Conservation (phyloP, 2,329 filamentous ascomycete genomes). For the Calycina herbarum region DNA sequence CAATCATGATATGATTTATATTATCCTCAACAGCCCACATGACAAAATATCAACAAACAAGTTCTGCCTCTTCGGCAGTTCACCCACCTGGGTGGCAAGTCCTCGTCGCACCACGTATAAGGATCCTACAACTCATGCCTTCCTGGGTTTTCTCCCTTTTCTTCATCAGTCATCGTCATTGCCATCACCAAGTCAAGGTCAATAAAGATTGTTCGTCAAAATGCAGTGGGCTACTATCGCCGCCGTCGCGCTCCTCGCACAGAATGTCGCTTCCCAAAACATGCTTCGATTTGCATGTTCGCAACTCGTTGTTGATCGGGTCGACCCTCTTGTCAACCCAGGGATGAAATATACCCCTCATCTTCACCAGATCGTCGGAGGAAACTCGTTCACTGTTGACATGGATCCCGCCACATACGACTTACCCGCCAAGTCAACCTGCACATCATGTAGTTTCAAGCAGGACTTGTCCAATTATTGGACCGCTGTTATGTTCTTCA, state of each 20-base stretch:
- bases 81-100: neutral
- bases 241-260: conserved; percentile 37
- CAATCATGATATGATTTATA: conserved; percentile 9
- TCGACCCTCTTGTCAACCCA: conserved; percentile 28
- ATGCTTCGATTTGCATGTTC: conserved; percentile 30
- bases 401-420: conserved; percentile 24
- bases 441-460: conserved; percentile 62
- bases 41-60: conserved; percentile 12
- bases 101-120: conserved; percentile 14
- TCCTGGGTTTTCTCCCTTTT: conserved; percentile 2
- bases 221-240: conserved; percentile 40
- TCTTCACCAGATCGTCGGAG: conserved; percentile 29
- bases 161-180: conserved; percentile 2
- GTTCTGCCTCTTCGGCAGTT: conserved; percentile 15
- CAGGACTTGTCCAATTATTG: conserved; percentile 66
- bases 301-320: conserved; percentile 25
- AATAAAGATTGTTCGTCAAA: conserved; percentile 23
- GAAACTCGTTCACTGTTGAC: conserved; percentile 27
- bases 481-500: conserved; percentile 57
- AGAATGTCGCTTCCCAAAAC: conserved; percentile 34
- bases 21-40: conserved; percentile 11
- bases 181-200: conserved; percentile 9
- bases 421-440: conserved; percentile 37
- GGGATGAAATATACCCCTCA: conserved; percentile 23
- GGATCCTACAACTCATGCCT: conserved; percentile 6